Base-by-base conservation (phyloP, 2,329 filamentous ascomycete genomes). In the Pseudocercospora fijiensis region DNA sequence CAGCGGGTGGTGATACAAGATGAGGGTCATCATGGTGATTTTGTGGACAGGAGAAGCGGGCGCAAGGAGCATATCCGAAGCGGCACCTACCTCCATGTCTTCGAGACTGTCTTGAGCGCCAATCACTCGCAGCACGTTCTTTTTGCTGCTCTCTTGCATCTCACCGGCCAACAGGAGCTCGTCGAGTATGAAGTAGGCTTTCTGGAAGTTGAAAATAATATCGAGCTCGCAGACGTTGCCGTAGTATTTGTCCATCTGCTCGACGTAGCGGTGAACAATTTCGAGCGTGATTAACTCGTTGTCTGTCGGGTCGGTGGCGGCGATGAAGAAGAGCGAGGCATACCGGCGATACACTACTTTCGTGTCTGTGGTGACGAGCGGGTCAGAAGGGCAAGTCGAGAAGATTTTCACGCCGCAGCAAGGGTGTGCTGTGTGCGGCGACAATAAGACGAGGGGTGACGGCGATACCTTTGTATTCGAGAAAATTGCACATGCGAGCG, bases 191-290 rank as follows among this genome's bases (percentile, higher is more conserved):
- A 98, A 99, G 80, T 99, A 99, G 65, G 95, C 95, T 80, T 99
- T 99, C 73, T 96, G 96, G 79, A 99, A 99, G 78, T 96, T 98
- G 86, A 99, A 99, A 78, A 99, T 99, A 80, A 98, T 97, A 78
- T 98, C 93, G 69, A 99, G 86, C 82, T 99, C 95, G 88, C 95
- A 99, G 65, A 99, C 95, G 78, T 99, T 99, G 79, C 95, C 95
- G 79, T 98, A 99, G 83, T 99, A 99, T 79, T 99, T 99, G 85
- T 99, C 95, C 95, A 99, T 99, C 81, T 99, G 95, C 80, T 99
- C 95, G 76, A 99, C 95, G 78, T 99, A 99, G 80, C 95, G 92
- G 79, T 99, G 95, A 74, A 99, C 96, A 76, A 99, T 92, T 79
- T 99, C 95, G 76, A 99, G 91, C 24, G 92, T 96, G 78, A 98